Base-by-base conservation (phyloP, 768 basidiomycete species). In the Serpula lacrymans region DNA sequence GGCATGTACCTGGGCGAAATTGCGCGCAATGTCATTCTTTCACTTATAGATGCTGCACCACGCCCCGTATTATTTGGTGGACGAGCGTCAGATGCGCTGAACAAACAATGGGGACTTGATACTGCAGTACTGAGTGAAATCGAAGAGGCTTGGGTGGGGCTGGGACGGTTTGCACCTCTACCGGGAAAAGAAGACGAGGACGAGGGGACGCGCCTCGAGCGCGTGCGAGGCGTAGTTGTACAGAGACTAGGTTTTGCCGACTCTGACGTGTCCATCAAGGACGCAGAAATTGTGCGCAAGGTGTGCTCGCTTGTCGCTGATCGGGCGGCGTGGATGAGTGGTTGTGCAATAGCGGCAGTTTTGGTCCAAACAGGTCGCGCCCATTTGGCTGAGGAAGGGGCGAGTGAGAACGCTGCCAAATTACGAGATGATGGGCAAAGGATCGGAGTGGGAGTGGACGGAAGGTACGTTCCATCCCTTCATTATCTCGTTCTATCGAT, bases 1-100 rank as follows among this genome's bases (percentile, higher is more conserved):
- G 96, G 96, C 42, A 97, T 99, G 95, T 99, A 99, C 62, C 79
- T 98, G 28, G 96, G 96, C 42, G 96, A 99, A 65, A 78, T 98
- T 47, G 77, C 84, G 18, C 84, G 96, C 27, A 88, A 88, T 55
- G 68, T 95, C 52, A 72, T 97, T 38, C 72, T 92, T 22, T 77
- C 89, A 35, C 69, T 97, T 48, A 70, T 95, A 49, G 89, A 91
- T 50, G 82, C 84, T 5, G 65, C 77, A 12, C 87, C 88, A 1
- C 71, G 71, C 41, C 61, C 86, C 6, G 55, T 91, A 22, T 71
- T 98, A 18, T 96, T 99, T 64, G 66, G 70, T 37, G 96, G 96
- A 6, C 80, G 79, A 49, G 82, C 84, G 5, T 85, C 89, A 4
- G 44, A 65, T 0, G 57, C 58, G 7, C 59, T 99, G 47, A 98